Evolutionary conservation across 2,329 filamentous ascomycete species (phyloP).

Genomic region (Paraphoma sp.): DNA sequence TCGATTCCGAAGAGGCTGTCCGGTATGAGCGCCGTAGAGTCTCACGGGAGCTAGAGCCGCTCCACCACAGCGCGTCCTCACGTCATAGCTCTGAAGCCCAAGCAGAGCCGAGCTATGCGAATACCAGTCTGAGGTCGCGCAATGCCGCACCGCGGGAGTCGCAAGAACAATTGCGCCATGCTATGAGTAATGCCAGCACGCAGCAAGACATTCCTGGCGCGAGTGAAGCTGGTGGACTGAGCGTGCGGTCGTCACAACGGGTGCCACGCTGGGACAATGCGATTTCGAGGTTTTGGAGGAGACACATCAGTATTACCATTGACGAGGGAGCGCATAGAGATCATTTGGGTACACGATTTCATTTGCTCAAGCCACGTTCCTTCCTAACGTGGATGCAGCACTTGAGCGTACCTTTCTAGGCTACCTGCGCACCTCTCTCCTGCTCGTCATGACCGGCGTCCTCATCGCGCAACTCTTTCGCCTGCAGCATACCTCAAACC

Average conservation of each 20-base stretch:
- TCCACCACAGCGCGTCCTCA: background rate
- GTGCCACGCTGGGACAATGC: conserved; percentile 45
- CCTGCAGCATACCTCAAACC: conserved; percentile 59
- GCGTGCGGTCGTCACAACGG: background rate
- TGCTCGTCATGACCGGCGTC: conserved; percentile 72
- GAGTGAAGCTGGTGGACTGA: background rate
- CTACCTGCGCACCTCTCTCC: conserved; percentile 73
- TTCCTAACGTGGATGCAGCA: conserved; percentile 54
- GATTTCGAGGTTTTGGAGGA: conserved; percentile 56
- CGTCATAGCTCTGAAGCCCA: background rate
- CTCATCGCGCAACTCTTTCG: conserved; percentile 72
- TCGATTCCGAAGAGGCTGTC: conserved; percentile 27
- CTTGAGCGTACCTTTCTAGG: conserved; percentile 77
- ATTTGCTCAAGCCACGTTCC: background rate
- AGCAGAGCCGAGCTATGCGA: background rate
- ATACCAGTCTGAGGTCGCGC: conserved; percentile 9
- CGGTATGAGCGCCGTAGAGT: conserved; percentile 23
- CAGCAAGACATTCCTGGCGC: conserved; percentile 2
- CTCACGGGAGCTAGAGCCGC: conserved; percentile 20
- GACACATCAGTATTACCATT: conserved; percentile 59
- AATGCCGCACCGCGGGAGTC: conserved; percentile 7
- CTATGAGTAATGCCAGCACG: conserved; percentile 10
- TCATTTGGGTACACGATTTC: conserved; percentile 58
- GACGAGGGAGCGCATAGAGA: conserved; percentile 60
- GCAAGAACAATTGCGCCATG: conserved; percentile 1